Evolutionary conservation across 1,284 basidiomycete species (phyloP), one percentile per base, ranked within the genome.

Genomic region (Coniferiporia weirii): DNA sequence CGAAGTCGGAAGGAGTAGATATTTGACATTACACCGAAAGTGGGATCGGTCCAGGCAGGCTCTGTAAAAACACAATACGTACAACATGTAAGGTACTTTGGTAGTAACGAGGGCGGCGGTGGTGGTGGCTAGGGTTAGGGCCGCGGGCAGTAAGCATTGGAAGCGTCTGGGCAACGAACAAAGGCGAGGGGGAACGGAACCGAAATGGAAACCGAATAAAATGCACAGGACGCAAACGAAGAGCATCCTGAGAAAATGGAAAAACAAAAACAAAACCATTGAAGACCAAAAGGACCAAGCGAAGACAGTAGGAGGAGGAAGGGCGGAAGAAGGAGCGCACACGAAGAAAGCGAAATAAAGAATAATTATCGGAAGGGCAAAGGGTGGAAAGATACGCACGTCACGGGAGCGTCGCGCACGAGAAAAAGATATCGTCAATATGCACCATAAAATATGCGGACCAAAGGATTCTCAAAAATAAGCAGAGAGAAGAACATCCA

Each of bases 331-430:
- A 43, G 27, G 15, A 44, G 27, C 15, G 52, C 27, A 54, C 34
- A 52, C 6, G 34, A 52, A 52, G 34, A 36, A 13, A 13, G 34
- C 32, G 32, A 56, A 56, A 56, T 56, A 56, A 56, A 12, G 46
- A 56, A 56, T 50, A 56, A 56, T 56, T 36, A 56, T 49, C 27
- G 15, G 38, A 49, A 17, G 48, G 20, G 15, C 19, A 38, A 36
- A 15, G 10, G 36, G 22, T 17, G 34, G 15, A 47, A 56, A 3
- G 15, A 35, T 10, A 47, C 10, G 19, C 22, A 35, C 15, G 22
- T 27, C 5, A 35, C 13, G 10, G 1, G 32, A 4, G 34, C 13
- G 7, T n/a, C 36, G 36, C 17, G 43, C n/a, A 44, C 15, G 43
- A 43, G 27, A 45, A 13, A 15, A 22, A 44, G 22, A 17, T 13